Conservation (phyloP, 345 rosid genomes). For the Boechera divaricarpa region DNA sequence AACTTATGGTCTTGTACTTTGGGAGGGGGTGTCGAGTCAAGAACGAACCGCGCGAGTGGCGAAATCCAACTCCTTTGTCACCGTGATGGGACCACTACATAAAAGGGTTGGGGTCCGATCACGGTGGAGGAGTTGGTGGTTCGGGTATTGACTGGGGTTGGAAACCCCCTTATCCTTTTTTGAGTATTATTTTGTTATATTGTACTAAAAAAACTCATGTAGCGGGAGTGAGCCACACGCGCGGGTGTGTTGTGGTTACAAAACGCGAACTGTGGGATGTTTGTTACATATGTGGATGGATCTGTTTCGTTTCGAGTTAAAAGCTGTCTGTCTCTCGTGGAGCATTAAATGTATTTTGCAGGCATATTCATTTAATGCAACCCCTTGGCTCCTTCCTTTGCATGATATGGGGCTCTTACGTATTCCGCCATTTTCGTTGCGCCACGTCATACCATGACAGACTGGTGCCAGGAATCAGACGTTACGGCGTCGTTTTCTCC, state of each 20-base stretch:
- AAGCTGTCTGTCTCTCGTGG: conserved; percentile 41
- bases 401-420: conserved; percentile 44
- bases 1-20: conserved; percentile 15
- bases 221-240: conserved; percentile 29
- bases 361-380: conserved; percentile 44
- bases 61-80: conserved; percentile 60
- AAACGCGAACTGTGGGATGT: conserved; percentile 3
- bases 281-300: conserved; percentile 26
- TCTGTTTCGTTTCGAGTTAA: conserved; percentile 31
- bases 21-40: conserved; percentile 91
- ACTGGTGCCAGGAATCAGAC: conserved; percentile 16
- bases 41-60: conserved; percentile 95
- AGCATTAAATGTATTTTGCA: conserved; percentile 46
- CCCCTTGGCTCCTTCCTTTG: conserved; percentile 34
- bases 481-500: conserved; percentile 43
- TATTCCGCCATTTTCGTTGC: conserved; percentile 36
- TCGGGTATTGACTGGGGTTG: conserved; percentile 99
- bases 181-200: neutral
- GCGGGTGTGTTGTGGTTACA: conserved; percentile 26
- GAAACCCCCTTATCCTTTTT: conserved; percentile 51
- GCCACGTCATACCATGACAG: conserved; percentile 42
- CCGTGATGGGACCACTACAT: conserved; percentile 43
- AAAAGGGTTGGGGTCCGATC: neutral
- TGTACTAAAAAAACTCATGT: conserved; percentile 14
- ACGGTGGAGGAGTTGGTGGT: conserved; percentile 83